phyloP scores from a whole-genome alignment of 768 basidiomycete genomes.

The Trametes villosa region DNA sequence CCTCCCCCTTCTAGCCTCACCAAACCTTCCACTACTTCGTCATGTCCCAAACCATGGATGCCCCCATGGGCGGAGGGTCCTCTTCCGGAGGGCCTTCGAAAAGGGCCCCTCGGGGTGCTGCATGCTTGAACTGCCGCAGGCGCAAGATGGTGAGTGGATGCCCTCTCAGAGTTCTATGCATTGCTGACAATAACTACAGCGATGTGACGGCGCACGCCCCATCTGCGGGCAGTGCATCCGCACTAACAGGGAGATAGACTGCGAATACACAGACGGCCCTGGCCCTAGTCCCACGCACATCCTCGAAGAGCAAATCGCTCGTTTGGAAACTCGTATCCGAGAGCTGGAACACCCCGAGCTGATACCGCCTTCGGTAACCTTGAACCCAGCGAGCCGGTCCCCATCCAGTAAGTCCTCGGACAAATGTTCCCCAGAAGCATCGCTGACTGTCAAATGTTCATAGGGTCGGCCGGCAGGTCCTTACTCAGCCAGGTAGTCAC shows the following conservation, averaged over 20 bases:
- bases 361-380: constrained; percentile 15
- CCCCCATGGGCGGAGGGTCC: neutral
- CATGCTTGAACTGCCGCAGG: constrained; percentile 33
- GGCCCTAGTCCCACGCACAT: constrained; percentile 62
- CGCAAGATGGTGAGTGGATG: constrained; percentile 30
- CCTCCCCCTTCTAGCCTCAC: neutral
- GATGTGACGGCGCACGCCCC: constrained; percentile 69
- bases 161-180: neutral
- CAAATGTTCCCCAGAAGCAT: too few relatives aligned
- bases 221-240: constrained; percentile 66
- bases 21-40: neutral
- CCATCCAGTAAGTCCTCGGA: too few relatives aligned
- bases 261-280: constrained; percentile 72
- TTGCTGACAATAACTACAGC: constrained; percentile 40
- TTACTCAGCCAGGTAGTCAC: constrained; percentile 11
- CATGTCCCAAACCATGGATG: constrained; percentile 10
- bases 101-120: constrained; percentile 33
- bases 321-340: constrained; percentile 56
- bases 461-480: constrained; percentile 4
- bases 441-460: neutral
- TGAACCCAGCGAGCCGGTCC: constrained; percentile 20
- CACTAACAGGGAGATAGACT: constrained; percentile 57
- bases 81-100: constrained; percentile 13
- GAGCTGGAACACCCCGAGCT: constrained; percentile 32
- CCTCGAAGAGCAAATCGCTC: constrained; percentile 62